Base-by-base conservation (phyloP, 2,329 filamentous ascomycete species). In the Neopestalotiopsis rosae region DNA sequence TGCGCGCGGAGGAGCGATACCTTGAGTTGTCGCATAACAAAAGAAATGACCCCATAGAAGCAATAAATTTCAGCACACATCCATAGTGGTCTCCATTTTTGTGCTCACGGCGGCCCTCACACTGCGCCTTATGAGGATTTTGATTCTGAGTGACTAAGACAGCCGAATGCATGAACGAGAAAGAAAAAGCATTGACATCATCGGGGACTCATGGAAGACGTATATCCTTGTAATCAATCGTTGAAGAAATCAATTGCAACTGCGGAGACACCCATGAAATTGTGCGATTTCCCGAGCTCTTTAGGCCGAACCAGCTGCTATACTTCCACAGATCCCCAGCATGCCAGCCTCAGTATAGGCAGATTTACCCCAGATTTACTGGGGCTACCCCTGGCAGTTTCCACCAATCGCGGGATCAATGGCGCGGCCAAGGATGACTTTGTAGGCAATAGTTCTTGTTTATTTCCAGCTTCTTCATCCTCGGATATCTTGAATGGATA, bases 131-230 rank as follows among this genome's bases (percentile, higher is more conserved):
- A 24, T 3, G 24, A 24, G 2, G 2, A 24, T 24, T 24, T 3
- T 2, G 24, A 4, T 28, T 28, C 3, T 24, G 24, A 24, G 24
- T 24, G 24, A 28, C 24, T 28, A 28, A 28, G 24, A 28, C 24
- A 4, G 2, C 0, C 1, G 3, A 24, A 24, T 2, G 2, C 24
- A 24, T 2, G 2, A 24, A 24, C 1, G 3, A 3, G 24, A 24
- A 24, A 24, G 3, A 24, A 2, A 38, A 38, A 38, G 1, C 34
- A 9, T 38, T 38, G 34, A 38, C 6, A 38, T 38, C 6, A 38
- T 38, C 5, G 10, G 0, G 6, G 5, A 10, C 10, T 38, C 34
- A 38, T 38, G 6, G 6, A 10, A 1, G 34, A 10, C 6, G 10
- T 38, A 38, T 38, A 38, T 38, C 6, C 34, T 38, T 38, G 34